Evolutionary conservation across 176 grass and related monocot species (phyloP), one percentile per base, ranked within the genome.

Genomic region (Avena insularis): DNA sequence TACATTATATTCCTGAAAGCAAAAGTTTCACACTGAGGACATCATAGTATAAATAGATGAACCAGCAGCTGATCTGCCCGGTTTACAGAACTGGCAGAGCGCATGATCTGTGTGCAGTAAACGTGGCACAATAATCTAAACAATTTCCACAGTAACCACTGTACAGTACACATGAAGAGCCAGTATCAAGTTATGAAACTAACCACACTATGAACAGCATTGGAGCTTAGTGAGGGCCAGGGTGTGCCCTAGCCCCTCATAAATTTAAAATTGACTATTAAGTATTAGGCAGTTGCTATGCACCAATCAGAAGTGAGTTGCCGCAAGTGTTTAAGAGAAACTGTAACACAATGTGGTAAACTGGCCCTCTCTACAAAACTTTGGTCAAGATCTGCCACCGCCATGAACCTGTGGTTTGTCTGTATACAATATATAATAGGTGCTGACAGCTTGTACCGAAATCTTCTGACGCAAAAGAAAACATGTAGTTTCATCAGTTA

Each of bases 1-100:
- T n/a, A 98, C 97, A 83, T 98, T 98, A 60, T 98, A 98, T 76
- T 98, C 97, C 96, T 98, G 61, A 45, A 79, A 81, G 82, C n/a
- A 17, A 75, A 83, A 19, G 38, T 61, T 75, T 69, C 29, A 61
- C 14, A 80, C 0, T 13, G 27, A 75, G 27, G 55, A 50, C 19
- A 78, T 84, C 57, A 74, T 46, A 71, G 12, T 17, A 72, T 68
- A 36, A 84, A 70, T 29, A 87, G 55, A 91, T 77, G 55, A 61
- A 91, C 50, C 60, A 81, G 69, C 80, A 76, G 60, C 6, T 10
- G 87, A 58, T 11, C 80, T 21, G 50, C 29, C 36, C 11, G 77
- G 46, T 77, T 45, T 9, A 35, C 48, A 55, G 55, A 35, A 84
- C 29, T 65, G 59, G 77, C 27, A 64, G 8, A 38, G n/a, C 13